Evolutionary conservation across 2,329 filamentous ascomycete species (phyloP).

Genomic region (Peltaster fructicola): DNA sequence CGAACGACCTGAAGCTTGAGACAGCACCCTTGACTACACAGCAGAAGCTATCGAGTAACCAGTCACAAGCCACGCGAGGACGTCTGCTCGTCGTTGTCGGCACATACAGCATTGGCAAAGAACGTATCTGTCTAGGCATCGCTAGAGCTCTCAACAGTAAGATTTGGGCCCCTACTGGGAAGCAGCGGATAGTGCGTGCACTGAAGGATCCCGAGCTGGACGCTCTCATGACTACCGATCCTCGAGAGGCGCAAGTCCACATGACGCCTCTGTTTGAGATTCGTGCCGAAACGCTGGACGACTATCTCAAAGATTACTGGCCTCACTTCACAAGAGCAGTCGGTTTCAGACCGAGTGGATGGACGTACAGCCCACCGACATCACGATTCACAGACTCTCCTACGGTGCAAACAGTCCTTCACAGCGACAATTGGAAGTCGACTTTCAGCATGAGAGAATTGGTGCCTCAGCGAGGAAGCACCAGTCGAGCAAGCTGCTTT

Average conservation of each 20-base stretch:
- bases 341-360: slow-evolving; percentile 82
- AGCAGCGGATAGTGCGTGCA: slow-evolving; percentile 68
- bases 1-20: slow-evolving; percentile 18
- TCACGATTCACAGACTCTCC: slow-evolving; percentile 45
- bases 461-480: slow-evolving; percentile 66
- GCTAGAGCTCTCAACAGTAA: slow-evolving; percentile 71
- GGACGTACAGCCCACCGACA: slow-evolving; percentile 69
- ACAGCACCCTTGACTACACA: slow-evolving; percentile 14
- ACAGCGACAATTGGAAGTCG: slow-evolving; percentile 56
- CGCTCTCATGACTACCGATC: slow-evolving; percentile 59
- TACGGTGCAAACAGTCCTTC: slow-evolving; percentile 45
- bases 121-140: slow-evolving; percentile 85
- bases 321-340: slow-evolving; percentile 73
- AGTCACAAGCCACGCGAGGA: slow-evolving; percentile 29
- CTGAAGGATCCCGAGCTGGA: slow-evolving; percentile 73
- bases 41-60: slow-evolving; percentile 13
- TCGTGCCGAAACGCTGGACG: slow-evolving; percentile 71
- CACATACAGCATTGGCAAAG: slow-evolving; percentile 96
- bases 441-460: slow-evolving; percentile 56
- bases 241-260: slow-evolving; percentile 78
- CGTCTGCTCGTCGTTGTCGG: slow-evolving; percentile 82
- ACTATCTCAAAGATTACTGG: slow-evolving; percentile 67
- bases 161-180: slow-evolving; percentile 70
- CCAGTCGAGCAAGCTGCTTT: slow-evolving; percentile 67
- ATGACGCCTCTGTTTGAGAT: slow-evolving; percentile 97